Evolutionary conservation across 331 rosid genomes (phyloP), one percentile per base, ranked within the genome.

Genomic region (Quercus phellos): DNA sequence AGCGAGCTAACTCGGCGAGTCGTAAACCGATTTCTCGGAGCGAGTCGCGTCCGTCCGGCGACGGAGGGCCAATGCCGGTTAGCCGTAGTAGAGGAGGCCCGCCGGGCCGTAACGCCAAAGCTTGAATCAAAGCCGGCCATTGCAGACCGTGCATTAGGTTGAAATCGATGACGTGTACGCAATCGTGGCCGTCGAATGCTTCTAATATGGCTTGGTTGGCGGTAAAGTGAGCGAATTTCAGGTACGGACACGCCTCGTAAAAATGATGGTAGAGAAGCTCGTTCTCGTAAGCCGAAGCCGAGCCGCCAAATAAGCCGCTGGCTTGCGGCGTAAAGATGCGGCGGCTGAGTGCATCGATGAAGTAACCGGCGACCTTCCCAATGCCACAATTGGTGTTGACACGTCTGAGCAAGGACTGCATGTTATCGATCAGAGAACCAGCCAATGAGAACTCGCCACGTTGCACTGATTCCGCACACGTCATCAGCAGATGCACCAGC

Each of bases 11-110:
- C 81, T 90, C 98, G 0, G 98, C 96, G 1, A 94, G 91, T 4
- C 93, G 81, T 6, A 89, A 63, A 0, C 98, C 98, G 14, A 90
- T 87, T 82, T 90, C 98, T 0, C 98, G 85, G 14, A 94, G 87
- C 21, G 90, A 83, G 80, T 94, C 98, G 0, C 92, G 96, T n/a
- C 93, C 96, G 74, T 94, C 98, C 0, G 94, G 90, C 0, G 98
- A 94, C 1, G 97, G 98, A 4, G 98, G 96, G 12, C 98, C 98
- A 86, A 94, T 90, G 82, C 98, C 98, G 12, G 98, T 94, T 4
- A 94, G 30, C 1, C 97, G 84, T 0, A 92, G 86, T 18, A 84
- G 27, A 0, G 98, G 98, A 0, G 98, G 97, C 2, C 98, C 98
- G 9, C 98, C 96, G 2, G 96, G 94, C 2, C 98, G 97, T 4